phyloP scores from a whole-genome alignment of 306 rosid genomes.

The Begonia masoniana region DNA sequence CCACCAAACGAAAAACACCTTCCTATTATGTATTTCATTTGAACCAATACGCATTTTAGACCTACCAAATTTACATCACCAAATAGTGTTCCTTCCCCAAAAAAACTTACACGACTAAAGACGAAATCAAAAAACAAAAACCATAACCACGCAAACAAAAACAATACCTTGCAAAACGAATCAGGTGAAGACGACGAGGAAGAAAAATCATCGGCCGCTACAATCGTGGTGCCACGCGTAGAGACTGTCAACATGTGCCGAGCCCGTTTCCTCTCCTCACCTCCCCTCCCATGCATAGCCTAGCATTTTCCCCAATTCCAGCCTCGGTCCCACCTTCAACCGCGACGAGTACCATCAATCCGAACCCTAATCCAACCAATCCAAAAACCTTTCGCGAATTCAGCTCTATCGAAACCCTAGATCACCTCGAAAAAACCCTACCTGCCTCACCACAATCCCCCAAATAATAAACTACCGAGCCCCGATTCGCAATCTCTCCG shows the following conservation, averaged over 20 bases:
- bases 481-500: background rate
- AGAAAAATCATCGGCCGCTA: constrained; percentile 34
- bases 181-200: constrained; percentile 24
- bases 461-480: background rate
- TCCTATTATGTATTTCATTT: too few species aligned
- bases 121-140: background rate
- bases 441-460: background rate
- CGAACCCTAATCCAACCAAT: constrained; percentile 12
- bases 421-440: constrained; percentile 18
- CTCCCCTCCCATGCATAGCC: constrained; percentile 60
- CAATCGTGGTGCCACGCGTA: constrained; percentile 24
- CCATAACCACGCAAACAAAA: background rate
- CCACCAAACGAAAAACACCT: too few species aligned
- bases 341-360: constrained; percentile 31
- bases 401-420: constrained; percentile 20
- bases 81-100: too few species aligned
- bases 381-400: constrained; percentile 6
- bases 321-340: constrained; percentile 31
- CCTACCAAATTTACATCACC: too few species aligned
- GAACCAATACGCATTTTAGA: too few species aligned
- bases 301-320: constrained; percentile 53
- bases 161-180: constrained; percentile 39
- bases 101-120: too few species aligned
- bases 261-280: constrained; percentile 41
- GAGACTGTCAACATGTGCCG: constrained; percentile 60